Evolutionary conservation across 345 rosid genomes (phyloP).

Genomic region (Pelargonium nanum): DNA sequence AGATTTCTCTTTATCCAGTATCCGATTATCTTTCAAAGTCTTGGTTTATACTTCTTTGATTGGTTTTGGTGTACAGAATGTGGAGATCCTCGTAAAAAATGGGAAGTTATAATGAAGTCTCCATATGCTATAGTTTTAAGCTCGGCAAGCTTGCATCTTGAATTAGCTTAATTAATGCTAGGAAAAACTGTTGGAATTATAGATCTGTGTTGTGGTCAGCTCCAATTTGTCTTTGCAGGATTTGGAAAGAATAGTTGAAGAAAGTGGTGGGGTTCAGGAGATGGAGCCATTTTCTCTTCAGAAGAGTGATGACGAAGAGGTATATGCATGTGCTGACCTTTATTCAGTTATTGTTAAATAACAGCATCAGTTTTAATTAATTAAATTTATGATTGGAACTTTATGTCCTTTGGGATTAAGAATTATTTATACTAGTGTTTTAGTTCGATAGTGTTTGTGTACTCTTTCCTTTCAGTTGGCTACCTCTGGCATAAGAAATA

Average conservation of each 20-base stretch:
- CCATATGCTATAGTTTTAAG: too few relatives aligned
- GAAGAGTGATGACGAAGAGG: constrained; percentile 40
- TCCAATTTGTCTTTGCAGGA: constrained; percentile 31
- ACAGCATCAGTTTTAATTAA: background rate
- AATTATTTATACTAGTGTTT: background rate
- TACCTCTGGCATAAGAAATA: too few relatives aligned
- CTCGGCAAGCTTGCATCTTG: too few relatives aligned
- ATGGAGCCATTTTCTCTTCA: constrained; percentile 75
- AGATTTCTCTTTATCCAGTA: background rate
- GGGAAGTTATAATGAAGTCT: too few relatives aligned
- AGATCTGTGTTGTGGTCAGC: background rate
- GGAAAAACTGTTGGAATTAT: background rate
- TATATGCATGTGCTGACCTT: constrained; percentile 9
- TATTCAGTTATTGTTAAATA: background rate
- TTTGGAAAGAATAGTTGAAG: constrained; percentile 56
- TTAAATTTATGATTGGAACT: background rate
- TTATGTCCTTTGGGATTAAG: background rate
- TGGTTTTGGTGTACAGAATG: too few relatives aligned
- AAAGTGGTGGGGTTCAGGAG: constrained; percentile 52
- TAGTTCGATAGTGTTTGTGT: background rate
- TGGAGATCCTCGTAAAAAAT: too few relatives aligned
- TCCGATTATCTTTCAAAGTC: background rate
- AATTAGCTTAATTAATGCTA: background rate
- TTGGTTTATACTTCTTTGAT: constrained; percentile 1
- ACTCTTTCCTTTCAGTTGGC: too few relatives aligned